Percentiles rank a stretch among this genome's conserved stretches.
These are phyloP conservation scores for Coleophoma crateriformis DNA, from an alignment of 2,329 filamentous ascomycete genomes.

Conservation along the genomic window DNA sequence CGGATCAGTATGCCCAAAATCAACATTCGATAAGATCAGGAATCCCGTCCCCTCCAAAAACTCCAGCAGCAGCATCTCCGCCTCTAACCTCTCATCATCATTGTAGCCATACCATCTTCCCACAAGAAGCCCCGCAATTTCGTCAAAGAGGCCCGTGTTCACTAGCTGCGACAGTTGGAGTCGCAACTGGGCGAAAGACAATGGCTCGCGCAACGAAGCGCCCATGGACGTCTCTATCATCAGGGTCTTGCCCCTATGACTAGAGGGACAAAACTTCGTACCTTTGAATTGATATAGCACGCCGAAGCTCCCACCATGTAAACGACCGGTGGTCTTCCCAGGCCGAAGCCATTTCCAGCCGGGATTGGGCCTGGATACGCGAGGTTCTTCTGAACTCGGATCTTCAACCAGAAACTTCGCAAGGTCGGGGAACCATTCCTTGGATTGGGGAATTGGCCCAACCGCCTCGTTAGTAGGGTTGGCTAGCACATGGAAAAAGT, in stretches of 20 bases:
- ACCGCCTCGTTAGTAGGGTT: neutral
- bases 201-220: neutral
- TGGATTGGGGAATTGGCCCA: neutral
- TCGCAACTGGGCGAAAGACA: neutral
- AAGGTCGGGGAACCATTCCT: neutral
- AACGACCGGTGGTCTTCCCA: neutral
- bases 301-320: conserved; percentile 1
- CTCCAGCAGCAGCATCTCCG: conserved; percentile 5
- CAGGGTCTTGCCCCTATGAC: neutral
- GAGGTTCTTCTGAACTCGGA: neutral
- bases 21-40: conserved; percentile 11
- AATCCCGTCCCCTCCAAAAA: conserved; percentile 3
- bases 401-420: neutral
- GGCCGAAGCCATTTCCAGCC: conserved; percentile 2
- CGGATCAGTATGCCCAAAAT: conserved; percentile 14
- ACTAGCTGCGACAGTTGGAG: conserved; percentile 7
- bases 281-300: neutral
- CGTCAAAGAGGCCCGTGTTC: conserved; percentile 9
- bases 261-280: conserved; percentile 1
- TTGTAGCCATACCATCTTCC: conserved; percentile 7
- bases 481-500: conserved; percentile 14
- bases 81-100: conserved; percentile 3
- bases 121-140: conserved; percentile 10
- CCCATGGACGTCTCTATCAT: neutral
- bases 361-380: neutral